A percentile compares a stretch with the other conserved stretches of the same genome.
Evolutionary conservation across 257 asterid genomes (phyloP).

Genomic region (Nicotiana sylvestris): DNA sequence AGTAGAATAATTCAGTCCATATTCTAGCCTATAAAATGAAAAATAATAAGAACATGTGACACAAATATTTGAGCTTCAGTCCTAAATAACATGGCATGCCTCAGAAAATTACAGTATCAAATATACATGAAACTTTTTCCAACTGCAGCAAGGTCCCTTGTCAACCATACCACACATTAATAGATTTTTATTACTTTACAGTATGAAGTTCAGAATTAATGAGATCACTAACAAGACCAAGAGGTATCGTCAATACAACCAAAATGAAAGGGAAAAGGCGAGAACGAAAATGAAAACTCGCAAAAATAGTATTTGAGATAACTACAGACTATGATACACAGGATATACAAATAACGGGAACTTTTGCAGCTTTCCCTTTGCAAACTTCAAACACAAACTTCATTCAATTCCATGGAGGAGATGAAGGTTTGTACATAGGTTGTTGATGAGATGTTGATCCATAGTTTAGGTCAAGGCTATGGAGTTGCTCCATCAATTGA

Average conservation of each 20-base stretch:
- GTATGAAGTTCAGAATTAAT: neutral
- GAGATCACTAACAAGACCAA: neutral
- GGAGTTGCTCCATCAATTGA: slow-evolving; percentile 95
- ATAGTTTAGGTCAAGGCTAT: slow-evolving; percentile 66
- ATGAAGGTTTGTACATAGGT: slow-evolving; percentile 59
- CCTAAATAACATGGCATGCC: neutral
- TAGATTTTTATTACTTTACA: neutral
- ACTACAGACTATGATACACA: slow-evolving; percentile 10
- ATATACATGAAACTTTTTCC: neutral
- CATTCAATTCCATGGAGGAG: slow-evolving; percentile 80
- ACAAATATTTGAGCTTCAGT: neutral
- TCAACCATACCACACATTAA: neutral
- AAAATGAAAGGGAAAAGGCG: neutral
- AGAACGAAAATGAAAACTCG: neutral
- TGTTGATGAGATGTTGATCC: slow-evolving; percentile 70
- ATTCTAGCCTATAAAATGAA: no score
- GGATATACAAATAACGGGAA: slow-evolving; percentile 35
- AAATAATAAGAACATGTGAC: neutral
- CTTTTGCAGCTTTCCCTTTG: neutral
- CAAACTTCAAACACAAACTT: slow-evolving; percentile 13
- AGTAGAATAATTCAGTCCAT: no score
- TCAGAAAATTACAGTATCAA: neutral
- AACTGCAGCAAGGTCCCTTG: slow-evolving; percentile 3
- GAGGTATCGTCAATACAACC: neutral
- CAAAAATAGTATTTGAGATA: neutral